Conservation (phyloP, 2,329 filamentous ascomycete genomes). For the Drechslerella stenobrocha region DNA sequence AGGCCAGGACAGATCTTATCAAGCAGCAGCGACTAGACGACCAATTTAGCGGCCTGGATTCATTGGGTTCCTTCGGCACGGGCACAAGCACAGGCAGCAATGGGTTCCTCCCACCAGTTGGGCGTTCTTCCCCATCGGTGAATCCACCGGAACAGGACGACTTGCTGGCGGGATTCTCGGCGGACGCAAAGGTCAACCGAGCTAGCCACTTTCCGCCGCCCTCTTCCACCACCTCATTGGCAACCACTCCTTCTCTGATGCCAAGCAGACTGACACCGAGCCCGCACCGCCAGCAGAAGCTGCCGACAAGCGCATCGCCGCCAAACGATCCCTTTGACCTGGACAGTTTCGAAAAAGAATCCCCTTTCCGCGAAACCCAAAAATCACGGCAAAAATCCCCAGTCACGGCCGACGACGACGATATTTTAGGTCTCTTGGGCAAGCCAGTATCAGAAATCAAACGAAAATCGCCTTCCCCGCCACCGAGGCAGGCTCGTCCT, state of each 20-base stretch:
- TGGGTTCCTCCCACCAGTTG: constrained; percentile 59
- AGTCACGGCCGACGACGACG: constrained; percentile 62
- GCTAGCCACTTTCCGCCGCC: constrained; percentile 67
- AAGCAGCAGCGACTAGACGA: constrained; percentile 72
- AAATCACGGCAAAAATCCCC: constrained; percentile 2
- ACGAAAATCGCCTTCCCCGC: constrained; percentile 54
- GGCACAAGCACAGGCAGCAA: constrained; percentile 55
- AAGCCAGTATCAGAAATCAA: constrained; percentile 67
- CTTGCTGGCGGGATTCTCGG: constrained; percentile 69
- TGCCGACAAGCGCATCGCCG: neutral
- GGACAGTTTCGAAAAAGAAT: constrained; percentile 42
- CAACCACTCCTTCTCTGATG: constrained; percentile 53
- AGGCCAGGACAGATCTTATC: constrained; percentile 71
- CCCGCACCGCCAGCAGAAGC: constrained; percentile 15
- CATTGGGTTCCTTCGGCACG: constrained; percentile 70
- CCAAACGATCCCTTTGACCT: constrained; percentile 49
- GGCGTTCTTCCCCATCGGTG: constrained; percentile 54
- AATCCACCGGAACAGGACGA: constrained; percentile 61
- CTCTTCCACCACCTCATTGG: constrained; percentile 55
- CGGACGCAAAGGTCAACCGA: constrained; percentile 69
- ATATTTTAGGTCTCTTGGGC: constrained; percentile 68
- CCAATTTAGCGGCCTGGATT: constrained; percentile 57
- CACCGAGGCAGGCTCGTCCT: constrained; percentile 58
- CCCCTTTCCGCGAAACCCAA: neutral
- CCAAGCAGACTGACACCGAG: constrained; percentile 21